These are phyloP conservation scores for Exophiala calicioides DNA, from an alignment of 2,329 filamentous ascomycete genomes.

Conservation along the genomic window DNA sequence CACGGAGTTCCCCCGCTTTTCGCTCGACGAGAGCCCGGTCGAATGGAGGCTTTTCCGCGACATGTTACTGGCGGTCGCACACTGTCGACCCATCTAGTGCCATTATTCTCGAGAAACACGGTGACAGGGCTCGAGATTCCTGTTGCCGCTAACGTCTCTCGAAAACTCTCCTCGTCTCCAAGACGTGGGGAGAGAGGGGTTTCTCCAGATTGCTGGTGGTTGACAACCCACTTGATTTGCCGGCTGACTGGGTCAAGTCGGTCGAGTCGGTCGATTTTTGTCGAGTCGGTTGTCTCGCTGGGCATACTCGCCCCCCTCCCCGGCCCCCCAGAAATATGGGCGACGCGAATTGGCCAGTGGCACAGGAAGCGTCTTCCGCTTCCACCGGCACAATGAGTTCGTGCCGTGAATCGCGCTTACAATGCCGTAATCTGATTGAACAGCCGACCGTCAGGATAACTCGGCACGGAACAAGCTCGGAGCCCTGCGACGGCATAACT, in stretches of 20 bases:
- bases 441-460: background rate
- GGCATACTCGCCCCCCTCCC: no score
- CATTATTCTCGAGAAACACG: background rate
- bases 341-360: no score
- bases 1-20: no score
- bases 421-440: background rate
- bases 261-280: background rate
- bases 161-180: background rate
- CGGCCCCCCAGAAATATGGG: no score
- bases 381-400: background rate
- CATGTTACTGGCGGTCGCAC: no score
- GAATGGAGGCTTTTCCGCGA: no score
- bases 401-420: no score
- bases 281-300: no score
- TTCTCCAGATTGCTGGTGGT: background rate
- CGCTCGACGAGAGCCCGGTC: no score
- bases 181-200: background rate
- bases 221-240: background rate
- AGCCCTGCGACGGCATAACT: background rate
- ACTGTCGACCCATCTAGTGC: background rate
- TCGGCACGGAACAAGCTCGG: background rate
- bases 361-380: no score
- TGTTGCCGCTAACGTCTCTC: constrained; percentile 1
- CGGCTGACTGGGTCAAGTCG: background rate
- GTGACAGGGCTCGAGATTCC: background rate